phyloP scores from a whole-genome alignment of 2,329 filamentous ascomycete species.

The Graphilbum sp. region DNA sequence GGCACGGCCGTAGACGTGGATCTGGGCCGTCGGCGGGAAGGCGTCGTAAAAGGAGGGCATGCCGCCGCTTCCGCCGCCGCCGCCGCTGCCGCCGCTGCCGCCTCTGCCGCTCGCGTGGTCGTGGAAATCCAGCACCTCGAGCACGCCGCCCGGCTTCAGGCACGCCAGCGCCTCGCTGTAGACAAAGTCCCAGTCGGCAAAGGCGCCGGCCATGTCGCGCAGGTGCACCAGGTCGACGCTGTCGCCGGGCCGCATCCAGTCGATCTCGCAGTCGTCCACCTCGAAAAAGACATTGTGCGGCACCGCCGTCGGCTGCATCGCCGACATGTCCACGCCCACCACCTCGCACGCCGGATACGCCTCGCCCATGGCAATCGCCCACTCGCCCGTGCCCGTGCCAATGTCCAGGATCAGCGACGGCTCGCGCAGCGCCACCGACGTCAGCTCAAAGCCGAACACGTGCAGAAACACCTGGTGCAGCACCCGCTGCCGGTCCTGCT shows the following conservation, averaged over 20 bases:
- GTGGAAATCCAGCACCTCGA: conserved; percentile 29
- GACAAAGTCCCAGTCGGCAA: conserved; percentile 37
- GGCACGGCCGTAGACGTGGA: conserved; percentile 16
- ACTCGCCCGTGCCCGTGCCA: conserved; percentile 40
- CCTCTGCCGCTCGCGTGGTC: conserved; percentile 16
- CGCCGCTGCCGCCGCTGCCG: too few relatives aligned
- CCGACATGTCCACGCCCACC: conserved; percentile 41
- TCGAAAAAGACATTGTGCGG: conserved; percentile 44
- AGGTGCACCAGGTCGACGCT: conserved; percentile 40
- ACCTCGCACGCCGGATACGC: conserved; percentile 36
- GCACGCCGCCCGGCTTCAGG: conserved; percentile 34
- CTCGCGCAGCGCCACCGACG: conserved; percentile 17
- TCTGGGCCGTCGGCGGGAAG: conserved; percentile 23
- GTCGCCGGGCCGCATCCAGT: conserved; percentile 37
- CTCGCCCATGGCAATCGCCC: conserved; percentile 37
- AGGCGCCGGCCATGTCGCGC: conserved; percentile 37
- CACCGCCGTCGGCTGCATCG: conserved; percentile 38
- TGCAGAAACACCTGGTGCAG: conserved; percentile 17
- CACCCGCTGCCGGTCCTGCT: conserved; percentile 22
- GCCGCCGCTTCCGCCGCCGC: too few relatives aligned
- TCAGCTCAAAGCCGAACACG: conserved; percentile 16
- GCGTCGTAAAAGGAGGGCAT: conserved; percentile 13
- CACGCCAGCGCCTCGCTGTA: conserved; percentile 36
- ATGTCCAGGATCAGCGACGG: conserved; percentile 36
- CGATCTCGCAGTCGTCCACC: conserved; percentile 38